Evolutionary conservation across 2,329 filamentous ascomycete genomes (phyloP), one percentile per base, ranked within the genome.

Genomic region (Paecilomyces fulvus): DNA sequence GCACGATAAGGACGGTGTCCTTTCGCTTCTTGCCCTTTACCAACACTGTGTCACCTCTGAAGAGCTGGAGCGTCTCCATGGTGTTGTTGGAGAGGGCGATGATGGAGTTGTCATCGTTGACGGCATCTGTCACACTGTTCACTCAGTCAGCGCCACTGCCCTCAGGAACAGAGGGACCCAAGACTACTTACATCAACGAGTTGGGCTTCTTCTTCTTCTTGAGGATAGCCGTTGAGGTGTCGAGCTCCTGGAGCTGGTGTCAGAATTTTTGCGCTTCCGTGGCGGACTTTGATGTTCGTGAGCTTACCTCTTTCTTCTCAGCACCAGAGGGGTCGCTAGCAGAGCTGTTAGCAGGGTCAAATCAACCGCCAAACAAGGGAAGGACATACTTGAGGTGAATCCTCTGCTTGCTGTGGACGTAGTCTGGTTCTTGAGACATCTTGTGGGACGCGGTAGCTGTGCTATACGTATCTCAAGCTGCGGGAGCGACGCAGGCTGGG

Each of bases 181-280:
- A 10, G 37, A 14, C 30, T 49, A 75, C 87, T 75, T 82, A 95
- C 91, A 99, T 95, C 75, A 99, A 79, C 71, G 92, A 95, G 79
- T 99, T 99, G 68, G 92, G 92, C 90, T 99, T 99, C 92, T 99
- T 99, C 88, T 99, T 99, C 84, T 97, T 97, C 82, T 96, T 97
- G 70, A 99, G 84, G 68, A 99, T 99, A 65, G 94, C 94, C 50
- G 94, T 99, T 54, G 94, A 85, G 60, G 87, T 90, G 72, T 96
- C 94, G 74, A 96, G 89, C 68, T 90, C 86, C 86, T 95, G 69
- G 58, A 61, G 57, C 49, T 33, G 4, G 37, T 58, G 70, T 79
- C 65, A 75, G 51, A 21, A 71, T 28, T 66, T 64, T 65, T 48
- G 56, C 52, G 58, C 55, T 63, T 64, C 37, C 61, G 62, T 59